Conservation (phyloP, 306 rosid species). For the Ormosia emarginata region DNA sequence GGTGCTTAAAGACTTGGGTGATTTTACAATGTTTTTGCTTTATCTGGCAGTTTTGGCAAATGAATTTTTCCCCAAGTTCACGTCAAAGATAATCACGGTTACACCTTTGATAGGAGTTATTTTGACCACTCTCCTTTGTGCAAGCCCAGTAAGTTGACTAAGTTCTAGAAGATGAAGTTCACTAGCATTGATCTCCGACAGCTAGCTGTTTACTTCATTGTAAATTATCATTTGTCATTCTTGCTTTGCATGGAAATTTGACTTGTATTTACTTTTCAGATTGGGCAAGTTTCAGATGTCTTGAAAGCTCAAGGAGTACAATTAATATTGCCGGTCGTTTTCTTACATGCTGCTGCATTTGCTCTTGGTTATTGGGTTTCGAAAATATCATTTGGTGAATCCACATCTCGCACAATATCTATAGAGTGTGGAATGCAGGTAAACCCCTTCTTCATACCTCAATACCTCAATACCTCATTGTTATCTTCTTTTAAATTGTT, state of each 20-base stretch:
- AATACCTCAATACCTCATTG: background rate
- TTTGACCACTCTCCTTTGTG: conserved; percentile 89
- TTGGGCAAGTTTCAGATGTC: conserved; percentile 83
- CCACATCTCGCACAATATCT: conserved; percentile 95
- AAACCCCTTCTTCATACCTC: background rate
- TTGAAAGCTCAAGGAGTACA: conserved; percentile 87
- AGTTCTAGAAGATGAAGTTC: background rate
- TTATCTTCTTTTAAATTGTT: conserved; percentile 2
- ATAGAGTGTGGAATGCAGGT: conserved; percentile 99
- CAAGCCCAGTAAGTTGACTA: conserved; percentile 77
- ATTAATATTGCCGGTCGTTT: conserved; percentile 75
- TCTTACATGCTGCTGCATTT: conserved; percentile 86
- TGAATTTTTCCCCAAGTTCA: conserved; percentile 90
- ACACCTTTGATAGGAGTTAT: conserved; percentile 88
- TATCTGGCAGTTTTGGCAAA: conserved; percentile 75
- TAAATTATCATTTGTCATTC: background rate
- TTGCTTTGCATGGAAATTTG: conserved; percentile 20
- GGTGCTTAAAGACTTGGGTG: conserved; percentile 1
- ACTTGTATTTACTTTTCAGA: conserved; percentile 44
- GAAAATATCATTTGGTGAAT: conserved; percentile 81
- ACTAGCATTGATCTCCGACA: background rate
- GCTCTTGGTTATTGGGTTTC: conserved; percentile 84
- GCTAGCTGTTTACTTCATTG: conserved; percentile 12
- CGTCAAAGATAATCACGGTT: conserved; percentile 70
- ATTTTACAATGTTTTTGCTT: conserved; percentile 23